Base-by-base conservation (phyloP, 2,329 filamentous ascomycete species). In the Alternaria burnsii region DNA sequence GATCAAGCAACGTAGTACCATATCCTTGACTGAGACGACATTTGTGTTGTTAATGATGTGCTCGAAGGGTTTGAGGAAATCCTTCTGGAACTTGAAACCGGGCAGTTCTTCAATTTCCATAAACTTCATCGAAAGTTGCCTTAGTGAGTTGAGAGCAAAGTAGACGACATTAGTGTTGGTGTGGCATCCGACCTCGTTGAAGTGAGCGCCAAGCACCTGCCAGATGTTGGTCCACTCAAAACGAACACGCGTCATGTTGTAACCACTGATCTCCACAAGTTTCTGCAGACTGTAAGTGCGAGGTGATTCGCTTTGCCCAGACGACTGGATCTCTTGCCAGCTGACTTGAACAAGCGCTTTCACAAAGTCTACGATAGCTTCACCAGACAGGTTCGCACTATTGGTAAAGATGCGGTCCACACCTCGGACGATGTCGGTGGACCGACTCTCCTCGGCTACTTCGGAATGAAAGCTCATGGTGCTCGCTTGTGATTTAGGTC, bases 81-180 rank as follows among this genome's bases (percentile, higher is more conserved):
- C 94, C 78, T 99, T 99, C 73, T 99, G 95, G 75, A 99, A 99
- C 79, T 98, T 98, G 87, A 99, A 99, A 73, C 96, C 95, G 1
- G 95, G 93, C 69, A 99, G 81, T 78, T 99, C 95, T 76, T 97
- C 95, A 62, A 98, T 93, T 79, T 99, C 95, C 91, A 99, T 92
- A 76, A 99, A 99, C 18, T 94, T 91, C 94, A 99, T 98, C 0
- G 94, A 97, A 41, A 99, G 82, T 78, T 99, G 95, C 41, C 96
- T 88, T 44, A 99, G 81, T 3, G 94, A 97, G 81, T 99, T 96
- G 28, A 99, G 85, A 4, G 95, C 95, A 74, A 99, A 99, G 81
- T 96, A 98, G 11, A 99, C 96, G 53, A 99, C 95, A 7, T 93
- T 91, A 12, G 95, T 97, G 80, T 99, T 99, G 72, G 90, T 92